A percentile compares a stretch with the other conserved stretches of the same genome.
Evolutionary conservation across 1,139 yeast species (phyloP).

Genomic region (Geotrichum aggregatum): DNA sequence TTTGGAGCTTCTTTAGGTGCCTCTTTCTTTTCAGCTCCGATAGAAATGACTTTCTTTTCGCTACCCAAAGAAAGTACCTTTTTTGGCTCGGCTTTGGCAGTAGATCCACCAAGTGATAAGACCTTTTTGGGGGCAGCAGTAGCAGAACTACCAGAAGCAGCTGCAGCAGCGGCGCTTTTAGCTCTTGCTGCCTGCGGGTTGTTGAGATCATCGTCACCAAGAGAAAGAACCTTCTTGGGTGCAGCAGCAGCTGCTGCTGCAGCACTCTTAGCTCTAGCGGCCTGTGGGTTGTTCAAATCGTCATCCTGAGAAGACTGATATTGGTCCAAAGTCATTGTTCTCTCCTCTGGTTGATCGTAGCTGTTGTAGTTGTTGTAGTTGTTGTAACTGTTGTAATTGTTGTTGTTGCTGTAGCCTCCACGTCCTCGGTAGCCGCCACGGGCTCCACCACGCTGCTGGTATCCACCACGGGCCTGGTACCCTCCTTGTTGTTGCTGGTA

Average conservation of each 20-base stretch:
- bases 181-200: slow-evolving; percentile 36
- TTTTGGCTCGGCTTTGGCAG: slow-evolving; percentile 14
- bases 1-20: slow-evolving; percentile 11
- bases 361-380: slow-evolving; percentile 5
- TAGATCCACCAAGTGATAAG: slow-evolving; percentile 22
- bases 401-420: slow-evolving; percentile 13
- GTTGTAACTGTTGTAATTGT: slow-evolving; percentile 5
- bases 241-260: slow-evolving; percentile 16
- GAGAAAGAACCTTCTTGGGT: slow-evolving; percentile 22
- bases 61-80: slow-evolving; percentile 10
- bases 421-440: neutral
- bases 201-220: slow-evolving; percentile 29
- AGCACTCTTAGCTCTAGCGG: slow-evolving; percentile 37
- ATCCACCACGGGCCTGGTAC: slow-evolving; percentile 9
- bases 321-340: slow-evolving; percentile 82
- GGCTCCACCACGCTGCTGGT: slow-evolving; percentile 19
- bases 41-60: slow-evolving; percentile 19
- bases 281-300: slow-evolving; percentile 33
- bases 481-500: slow-evolving; percentile 15
- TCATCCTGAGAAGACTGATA: slow-evolving; percentile 65
- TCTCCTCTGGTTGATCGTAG: slow-evolving; percentile 31
- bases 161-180: slow-evolving; percentile 30
- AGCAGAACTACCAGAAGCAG: slow-evolving; percentile 15
- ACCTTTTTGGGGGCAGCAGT: slow-evolving; percentile 22
- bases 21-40: slow-evolving; percentile 18